These are phyloP conservation scores for Ceratocystis lukuohia DNA, from an alignment of 2,329 filamentous ascomycete genomes.

Conservation along the genomic window DNA sequence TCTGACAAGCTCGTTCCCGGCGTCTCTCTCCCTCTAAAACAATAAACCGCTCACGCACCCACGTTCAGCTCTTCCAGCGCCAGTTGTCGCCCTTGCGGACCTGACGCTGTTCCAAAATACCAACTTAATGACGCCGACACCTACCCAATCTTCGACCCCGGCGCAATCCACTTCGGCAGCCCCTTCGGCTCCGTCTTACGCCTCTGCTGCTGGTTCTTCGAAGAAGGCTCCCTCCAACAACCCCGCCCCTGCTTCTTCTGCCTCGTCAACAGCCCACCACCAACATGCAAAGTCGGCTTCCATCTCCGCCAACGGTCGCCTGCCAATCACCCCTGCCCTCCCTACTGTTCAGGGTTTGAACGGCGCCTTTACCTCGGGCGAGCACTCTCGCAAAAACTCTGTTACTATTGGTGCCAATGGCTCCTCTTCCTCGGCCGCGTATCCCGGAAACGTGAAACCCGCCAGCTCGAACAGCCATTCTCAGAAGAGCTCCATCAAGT, in stretches of 20 bases:
- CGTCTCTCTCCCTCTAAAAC: neutral
- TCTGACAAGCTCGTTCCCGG: neutral
- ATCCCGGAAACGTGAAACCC: constrained; percentile 64
- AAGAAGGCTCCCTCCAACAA: constrained; percentile 47
- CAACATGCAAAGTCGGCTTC: constrained; percentile 52
- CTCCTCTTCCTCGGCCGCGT: constrained; percentile 54
- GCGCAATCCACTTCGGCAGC: constrained; percentile 42
- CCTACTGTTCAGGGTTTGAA: constrained; percentile 31
- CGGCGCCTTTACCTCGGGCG: constrained; percentile 34
- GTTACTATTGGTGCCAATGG: constrained; percentile 83
- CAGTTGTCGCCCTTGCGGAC: constrained; percentile 19
- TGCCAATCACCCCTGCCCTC: constrained; percentile 54
- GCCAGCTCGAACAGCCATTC: constrained; percentile 45
- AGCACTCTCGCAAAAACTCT: constrained; percentile 75
- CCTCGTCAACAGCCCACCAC: constrained; percentile 35
- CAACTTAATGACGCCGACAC: constrained; percentile 44
- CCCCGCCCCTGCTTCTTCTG: neutral
- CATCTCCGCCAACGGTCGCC: constrained; percentile 74
- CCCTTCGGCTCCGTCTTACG: constrained; percentile 49
- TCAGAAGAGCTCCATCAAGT: constrained; percentile 58
- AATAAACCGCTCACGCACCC: constrained; percentile 9
- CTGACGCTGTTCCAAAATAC: constrained; percentile 18
- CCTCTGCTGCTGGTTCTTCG: constrained; percentile 49
- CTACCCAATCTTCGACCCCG: constrained; percentile 38
- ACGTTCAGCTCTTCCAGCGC: constrained; percentile 18